Evolutionary conservation across 192 early-diverging fungal species (phyloP).

Genomic region (Backusella parvicylindrica): DNA sequence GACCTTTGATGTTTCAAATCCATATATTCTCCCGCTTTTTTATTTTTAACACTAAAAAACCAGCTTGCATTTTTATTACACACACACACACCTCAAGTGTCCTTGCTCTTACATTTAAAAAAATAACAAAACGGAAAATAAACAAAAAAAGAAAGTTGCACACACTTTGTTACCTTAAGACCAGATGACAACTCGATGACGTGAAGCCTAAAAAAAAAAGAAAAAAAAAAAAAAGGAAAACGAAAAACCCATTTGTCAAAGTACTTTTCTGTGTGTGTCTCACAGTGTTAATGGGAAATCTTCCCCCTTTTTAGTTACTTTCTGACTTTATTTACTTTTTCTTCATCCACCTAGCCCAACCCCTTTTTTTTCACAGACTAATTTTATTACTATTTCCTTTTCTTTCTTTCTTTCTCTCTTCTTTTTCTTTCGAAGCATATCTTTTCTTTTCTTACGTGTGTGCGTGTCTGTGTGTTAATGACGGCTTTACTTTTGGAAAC

Average conservation of each 20-base stretch:
- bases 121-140: neutral
- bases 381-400: conserved; percentile 4
- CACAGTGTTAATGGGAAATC: neutral
- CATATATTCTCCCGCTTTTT: neutral
- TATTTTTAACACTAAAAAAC: neutral
- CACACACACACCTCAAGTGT: neutral
- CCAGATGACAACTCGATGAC: neutral
- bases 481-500: conserved; percentile 59
- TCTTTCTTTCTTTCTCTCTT: neutral
- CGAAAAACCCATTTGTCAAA: neutral
- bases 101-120: neutral
- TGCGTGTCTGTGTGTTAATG: neutral
- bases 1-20: neutral
- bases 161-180: neutral
- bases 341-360: neutral
- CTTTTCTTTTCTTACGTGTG: neutral
- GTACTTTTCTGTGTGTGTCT: neutral
- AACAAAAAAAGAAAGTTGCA: conserved; percentile 1
- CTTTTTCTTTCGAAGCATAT: neutral
- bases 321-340: neutral
- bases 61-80: neutral
- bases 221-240: no score
- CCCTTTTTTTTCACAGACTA: neutral
- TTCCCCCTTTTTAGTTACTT: neutral
- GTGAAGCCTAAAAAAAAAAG: neutral